Conservation (phyloP, 148 eudicot species). For the Camellia sinensis region DNA sequence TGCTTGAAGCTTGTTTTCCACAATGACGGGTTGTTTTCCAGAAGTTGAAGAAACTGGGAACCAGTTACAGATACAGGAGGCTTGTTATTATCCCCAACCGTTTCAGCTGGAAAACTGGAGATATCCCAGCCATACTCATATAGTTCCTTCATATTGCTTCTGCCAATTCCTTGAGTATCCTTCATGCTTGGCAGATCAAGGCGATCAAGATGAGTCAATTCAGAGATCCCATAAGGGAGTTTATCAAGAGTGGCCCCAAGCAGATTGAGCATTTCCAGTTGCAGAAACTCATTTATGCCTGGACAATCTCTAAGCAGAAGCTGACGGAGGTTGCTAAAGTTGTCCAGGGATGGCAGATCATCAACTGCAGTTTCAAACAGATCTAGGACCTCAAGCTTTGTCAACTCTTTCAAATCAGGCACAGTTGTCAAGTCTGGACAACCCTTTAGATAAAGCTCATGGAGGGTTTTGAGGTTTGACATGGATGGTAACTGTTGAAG, state of each 20-base stretch:
- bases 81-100: not conserved
- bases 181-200: constrained; percentile 20
- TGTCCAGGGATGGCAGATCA: not conserved
- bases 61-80: constrained; percentile 12
- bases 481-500: constrained; percentile 22
- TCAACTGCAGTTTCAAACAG: constrained; percentile 21
- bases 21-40: constrained; percentile 9
- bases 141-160: not conserved
- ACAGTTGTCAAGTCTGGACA: constrained; percentile 4
- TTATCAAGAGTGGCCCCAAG: not conserved
- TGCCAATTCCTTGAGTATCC: constrained; percentile 7
- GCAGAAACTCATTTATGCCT: not conserved
- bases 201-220: constrained; percentile 16
- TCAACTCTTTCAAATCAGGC: constrained; percentile 4
- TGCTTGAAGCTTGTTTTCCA: constrained; percentile 13
- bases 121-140: constrained; percentile 15
- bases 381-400: constrained; percentile 23
- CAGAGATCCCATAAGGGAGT: constrained; percentile 24
- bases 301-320: constrained; percentile 25
- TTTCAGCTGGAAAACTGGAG: constrained; percentile 10
- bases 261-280: not conserved
- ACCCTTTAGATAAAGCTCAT: constrained; percentile 11
- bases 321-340: constrained; percentile 1
- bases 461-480: constrained; percentile 23
- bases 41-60: constrained; percentile 17